Evolutionary conservation across 2,329 filamentous ascomycete species (phyloP).

Genomic region (Colletotrichum incanum): DNA sequence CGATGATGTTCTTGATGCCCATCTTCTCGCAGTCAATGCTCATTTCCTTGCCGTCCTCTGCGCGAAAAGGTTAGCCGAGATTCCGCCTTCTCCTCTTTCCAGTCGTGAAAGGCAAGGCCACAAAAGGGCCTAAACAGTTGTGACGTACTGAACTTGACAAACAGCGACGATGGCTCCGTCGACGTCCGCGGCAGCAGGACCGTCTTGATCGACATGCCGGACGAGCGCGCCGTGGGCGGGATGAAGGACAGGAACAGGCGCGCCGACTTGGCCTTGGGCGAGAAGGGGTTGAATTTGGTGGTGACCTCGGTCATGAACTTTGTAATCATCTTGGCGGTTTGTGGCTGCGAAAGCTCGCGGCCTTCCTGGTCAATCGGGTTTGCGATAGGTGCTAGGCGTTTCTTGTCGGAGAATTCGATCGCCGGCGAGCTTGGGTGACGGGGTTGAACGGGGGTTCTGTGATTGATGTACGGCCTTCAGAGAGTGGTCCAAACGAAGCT

Average conservation of each 20-base stretch:
- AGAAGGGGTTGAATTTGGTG: constrained; percentile 95
- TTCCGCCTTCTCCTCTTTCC: not conserved
- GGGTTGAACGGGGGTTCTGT: not conserved
- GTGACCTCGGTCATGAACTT: constrained; percentile 88
- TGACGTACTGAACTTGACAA: constrained; percentile 87
- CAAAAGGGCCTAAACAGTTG: not conserved
- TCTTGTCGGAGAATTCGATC: not conserved
- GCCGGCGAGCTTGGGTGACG: not conserved
- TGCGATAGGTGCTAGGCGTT: not conserved
- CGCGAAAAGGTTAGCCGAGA: not conserved
- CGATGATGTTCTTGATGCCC: constrained; percentile 87
- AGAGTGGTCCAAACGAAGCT: constrained; percentile 18
- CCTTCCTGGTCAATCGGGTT: not conserved
- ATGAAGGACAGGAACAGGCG: constrained; percentile 90
- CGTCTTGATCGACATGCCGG: constrained; percentile 83
- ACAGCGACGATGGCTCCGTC: constrained; percentile 77
- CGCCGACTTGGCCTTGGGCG: constrained; percentile 82
- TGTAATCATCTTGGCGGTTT: constrained; percentile 78
- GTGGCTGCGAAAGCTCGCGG: not conserved
- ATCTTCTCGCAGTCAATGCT: constrained; percentile 84
- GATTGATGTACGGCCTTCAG: constrained; percentile 1
- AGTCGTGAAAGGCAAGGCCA: no score
- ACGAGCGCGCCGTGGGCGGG: constrained; percentile 81
- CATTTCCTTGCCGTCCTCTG: constrained; percentile 95
- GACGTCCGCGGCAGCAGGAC: constrained; percentile 81